These are phyloP conservation scores for Chenopodium quinoa DNA, from an alignment of 148 eudicot species.

Conservation along the genomic window DNA sequence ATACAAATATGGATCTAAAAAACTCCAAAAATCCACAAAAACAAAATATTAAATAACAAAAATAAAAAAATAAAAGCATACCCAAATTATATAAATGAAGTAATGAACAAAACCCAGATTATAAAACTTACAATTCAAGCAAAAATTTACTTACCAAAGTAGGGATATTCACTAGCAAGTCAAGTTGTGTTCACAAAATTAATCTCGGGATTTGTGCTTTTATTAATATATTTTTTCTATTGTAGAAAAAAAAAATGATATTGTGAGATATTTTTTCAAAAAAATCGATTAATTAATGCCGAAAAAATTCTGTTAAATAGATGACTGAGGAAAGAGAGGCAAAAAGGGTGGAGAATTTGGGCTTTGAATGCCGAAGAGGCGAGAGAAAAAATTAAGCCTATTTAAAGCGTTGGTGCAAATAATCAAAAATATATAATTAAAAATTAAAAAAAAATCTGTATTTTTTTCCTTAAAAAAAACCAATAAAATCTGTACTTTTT, in stretches of 20 bases:
- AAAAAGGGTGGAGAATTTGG: neutral
- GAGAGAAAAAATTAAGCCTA: conserved; percentile 1
- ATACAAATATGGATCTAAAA: conserved; percentile 11
- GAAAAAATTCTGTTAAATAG: neutral
- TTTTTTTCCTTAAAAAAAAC: too few species aligned
- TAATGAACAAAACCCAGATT: conserved; percentile 27
- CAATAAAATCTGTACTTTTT: too few species aligned
- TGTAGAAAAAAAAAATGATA: neutral
- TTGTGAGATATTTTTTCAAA: conserved; percentile 16
- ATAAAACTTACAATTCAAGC: neutral
- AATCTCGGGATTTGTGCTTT: conserved; percentile 22
- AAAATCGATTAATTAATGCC: neutral
- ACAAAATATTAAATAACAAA: neutral
- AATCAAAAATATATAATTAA: neutral
- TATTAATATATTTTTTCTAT: neutral
- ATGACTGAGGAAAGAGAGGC: neutral
- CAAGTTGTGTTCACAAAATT: conserved; percentile 4
- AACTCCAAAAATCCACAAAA: neutral
- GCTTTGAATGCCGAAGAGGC: conserved; percentile 19
- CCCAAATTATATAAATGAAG: conserved; percentile 25
- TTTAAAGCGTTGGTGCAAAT: conserved; percentile 14
- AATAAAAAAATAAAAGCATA: conserved; percentile 13
- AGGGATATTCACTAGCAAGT: conserved; percentile 5
- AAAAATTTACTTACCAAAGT: conserved; percentile 20
- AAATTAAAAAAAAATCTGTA: neutral